Conservation (phyloP, 805 yeast species). For the Candida ipomoeae region DNA sequence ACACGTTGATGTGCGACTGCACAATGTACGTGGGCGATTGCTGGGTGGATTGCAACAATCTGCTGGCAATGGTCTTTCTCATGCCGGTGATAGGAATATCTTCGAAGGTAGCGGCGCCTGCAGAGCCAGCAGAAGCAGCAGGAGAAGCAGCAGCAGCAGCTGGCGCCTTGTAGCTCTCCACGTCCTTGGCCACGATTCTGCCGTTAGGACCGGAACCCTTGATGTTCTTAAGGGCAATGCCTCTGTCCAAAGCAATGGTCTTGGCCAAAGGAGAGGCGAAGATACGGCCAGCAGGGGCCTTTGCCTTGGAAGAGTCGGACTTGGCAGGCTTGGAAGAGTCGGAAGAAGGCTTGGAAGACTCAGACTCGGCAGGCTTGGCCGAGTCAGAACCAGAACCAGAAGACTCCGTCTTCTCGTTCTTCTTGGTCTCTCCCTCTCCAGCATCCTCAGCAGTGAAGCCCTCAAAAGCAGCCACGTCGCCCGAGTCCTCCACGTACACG, state of each 20-base stretch:
- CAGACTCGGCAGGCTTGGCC: conserved; percentile 26
- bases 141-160: conserved; percentile 37
- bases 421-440: conserved; percentile 43
- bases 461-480: conserved; percentile 83
- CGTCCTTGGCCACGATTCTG: conserved; percentile 87
- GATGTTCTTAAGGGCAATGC: conserved; percentile 77
- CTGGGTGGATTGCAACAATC: conserved; percentile 82
- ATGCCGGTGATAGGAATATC: conserved; percentile 85
- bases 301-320: conserved; percentile 27
- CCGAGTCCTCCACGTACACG: conserved; percentile 85
- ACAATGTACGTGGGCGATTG: conserved; percentile 90
- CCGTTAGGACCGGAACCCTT: conserved; percentile 95
- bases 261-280: conserved; percentile 95
- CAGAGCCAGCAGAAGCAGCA: conserved; percentile 37
- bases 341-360: conserved; percentile 23
- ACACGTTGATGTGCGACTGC: conserved; percentile 79
- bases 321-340: conserved; percentile 24
- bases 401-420: conserved; percentile 19
- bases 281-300: conserved; percentile 60
- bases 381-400: conserved; percentile 20
- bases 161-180: conserved; percentile 61
- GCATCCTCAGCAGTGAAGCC: conserved; percentile 83
- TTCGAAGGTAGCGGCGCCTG: conserved; percentile 58
- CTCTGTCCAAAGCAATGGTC: conserved; percentile 86
- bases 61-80: conserved; percentile 91